phyloP scores from a whole-genome alignment of 306 rosid species.

The Cucurbita pepo region DNA sequence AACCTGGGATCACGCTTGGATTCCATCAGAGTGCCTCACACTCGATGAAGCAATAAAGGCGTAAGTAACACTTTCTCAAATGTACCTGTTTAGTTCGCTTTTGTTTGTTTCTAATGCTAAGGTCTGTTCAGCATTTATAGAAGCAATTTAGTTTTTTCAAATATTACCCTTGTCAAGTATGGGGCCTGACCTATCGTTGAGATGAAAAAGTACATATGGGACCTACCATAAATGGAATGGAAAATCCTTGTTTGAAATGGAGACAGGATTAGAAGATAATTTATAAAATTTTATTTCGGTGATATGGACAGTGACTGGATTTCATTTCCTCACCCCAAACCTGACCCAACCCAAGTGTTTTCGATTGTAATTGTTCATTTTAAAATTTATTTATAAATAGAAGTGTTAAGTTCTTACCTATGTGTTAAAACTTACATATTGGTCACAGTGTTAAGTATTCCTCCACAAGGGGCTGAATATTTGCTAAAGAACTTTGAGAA shows the following conservation, averaged over 20 bases:
- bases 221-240: not conserved
- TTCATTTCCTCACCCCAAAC: not conserved
- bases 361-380: not conserved
- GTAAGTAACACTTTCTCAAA: conserved; percentile 21
- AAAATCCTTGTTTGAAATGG: not conserved
- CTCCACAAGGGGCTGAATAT: not conserved
- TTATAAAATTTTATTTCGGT: not conserved
- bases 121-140: not conserved
- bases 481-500: not conserved
- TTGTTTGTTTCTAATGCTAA: not conserved
- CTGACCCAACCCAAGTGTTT: not conserved
- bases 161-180: not conserved
- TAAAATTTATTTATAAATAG: not conserved
- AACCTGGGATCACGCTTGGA: conserved; percentile 52
- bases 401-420: not conserved
- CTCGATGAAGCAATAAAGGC: conserved; percentile 54
- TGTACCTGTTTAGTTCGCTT: not conserved
- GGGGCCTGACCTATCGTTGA: not conserved
- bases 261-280: not conserved
- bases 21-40: conserved; percentile 52
- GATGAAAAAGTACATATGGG: not conserved
- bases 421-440: too few relatives aligned
- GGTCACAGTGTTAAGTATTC: not conserved
- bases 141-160: not conserved
- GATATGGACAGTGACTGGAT: not conserved